phyloP scores from a whole-genome alignment of 768 basidiomycete genomes.

The Leccinellum albellum region DNA sequence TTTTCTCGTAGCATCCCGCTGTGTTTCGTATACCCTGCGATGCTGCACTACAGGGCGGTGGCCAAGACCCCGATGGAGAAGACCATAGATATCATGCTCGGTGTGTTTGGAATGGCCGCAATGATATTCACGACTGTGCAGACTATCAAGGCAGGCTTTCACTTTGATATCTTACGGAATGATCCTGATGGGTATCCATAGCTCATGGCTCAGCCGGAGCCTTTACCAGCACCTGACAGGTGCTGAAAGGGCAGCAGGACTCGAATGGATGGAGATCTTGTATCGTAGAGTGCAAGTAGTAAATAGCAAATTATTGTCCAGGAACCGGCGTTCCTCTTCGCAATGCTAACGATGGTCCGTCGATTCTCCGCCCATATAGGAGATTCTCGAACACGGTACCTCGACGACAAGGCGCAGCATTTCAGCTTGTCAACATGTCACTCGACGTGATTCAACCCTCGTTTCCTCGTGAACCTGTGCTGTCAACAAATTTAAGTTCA shows the following conservation, averaged over 20 bases:
- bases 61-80: slow-evolving; percentile 68
- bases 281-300: slow-evolving; percentile 7
- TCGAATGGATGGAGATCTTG: slow-evolving; percentile 11
- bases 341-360: slow-evolving; percentile 3
- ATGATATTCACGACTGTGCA: slow-evolving; percentile 78
- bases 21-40: slow-evolving; percentile 90
- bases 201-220: slow-evolving; percentile 58
- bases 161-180: background rate
- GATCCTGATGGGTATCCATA: slow-evolving; percentile 26
- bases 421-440: background rate
- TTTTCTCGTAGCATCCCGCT: slow-evolving; percentile 67
- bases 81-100: slow-evolving; percentile 63
- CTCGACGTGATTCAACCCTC: background rate
- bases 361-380: slow-evolving; percentile 23
- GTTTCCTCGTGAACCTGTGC: background rate
- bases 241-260: slow-evolving; percentile 19
- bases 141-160: slow-evolving; percentile 57
- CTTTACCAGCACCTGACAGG: slow-evolving; percentile 33
- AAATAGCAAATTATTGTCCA: slow-evolving; percentile 14
- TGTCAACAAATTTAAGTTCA: background rate
- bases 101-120: slow-evolving; percentile 69
- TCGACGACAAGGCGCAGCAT: background rate
- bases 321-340: slow-evolving; percentile 12
- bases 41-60: slow-evolving; percentile 88
- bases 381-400: background rate